These are phyloP conservation scores for Coemansia sp. DNA, from an alignment of 192 early-diverging fungal species.

Conservation along the genomic window DNA sequence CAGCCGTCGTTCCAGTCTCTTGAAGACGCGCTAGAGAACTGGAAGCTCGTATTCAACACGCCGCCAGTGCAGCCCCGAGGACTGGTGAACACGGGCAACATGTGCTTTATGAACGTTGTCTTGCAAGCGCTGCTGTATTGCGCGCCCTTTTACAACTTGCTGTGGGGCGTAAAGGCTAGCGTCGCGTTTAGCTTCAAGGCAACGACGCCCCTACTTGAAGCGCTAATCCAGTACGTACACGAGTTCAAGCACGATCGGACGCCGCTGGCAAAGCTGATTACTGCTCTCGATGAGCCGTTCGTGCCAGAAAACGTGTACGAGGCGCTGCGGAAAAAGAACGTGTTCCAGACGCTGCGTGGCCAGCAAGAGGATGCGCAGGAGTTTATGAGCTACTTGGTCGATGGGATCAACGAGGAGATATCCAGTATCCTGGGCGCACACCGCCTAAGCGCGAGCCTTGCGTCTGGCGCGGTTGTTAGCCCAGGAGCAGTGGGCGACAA, in stretches of 20 bases:
- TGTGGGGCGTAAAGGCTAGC: constrained; percentile 66
- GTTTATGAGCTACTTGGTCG: constrained; percentile 90
- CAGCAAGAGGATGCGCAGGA: constrained; percentile 98
- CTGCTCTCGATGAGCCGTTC: constrained; percentile 69
- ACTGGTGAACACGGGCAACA: constrained; percentile 95
- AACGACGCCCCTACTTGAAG: constrained; percentile 80
- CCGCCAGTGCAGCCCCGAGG: constrained; percentile 82
- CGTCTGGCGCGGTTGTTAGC: constrained; percentile 5
- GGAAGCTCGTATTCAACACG: constrained; percentile 23
- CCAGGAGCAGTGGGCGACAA: constrained; percentile 10
- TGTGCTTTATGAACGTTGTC: constrained; percentile 98
- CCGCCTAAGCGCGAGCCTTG: neutral
- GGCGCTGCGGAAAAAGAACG: constrained; percentile 75
- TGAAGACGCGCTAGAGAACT: constrained; percentile 35
- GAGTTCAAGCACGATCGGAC: constrained; percentile 50
- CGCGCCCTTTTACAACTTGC: constrained; percentile 89
- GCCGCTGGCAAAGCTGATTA: constrained; percentile 51
- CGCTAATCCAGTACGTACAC: constrained; percentile 62
- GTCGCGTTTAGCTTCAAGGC: constrained; percentile 74
- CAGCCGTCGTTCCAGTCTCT: constrained; percentile 32
- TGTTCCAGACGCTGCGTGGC: constrained; percentile 83
- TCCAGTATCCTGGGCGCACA: constrained; percentile 18
- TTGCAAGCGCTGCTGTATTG: constrained; percentile 94
- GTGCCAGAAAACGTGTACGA: constrained; percentile 95
- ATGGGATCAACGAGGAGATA: constrained; percentile 96